Evolutionary conservation across 2,329 filamentous ascomycete species (phyloP).

Genomic region (Pezizomycotina sp.): DNA sequence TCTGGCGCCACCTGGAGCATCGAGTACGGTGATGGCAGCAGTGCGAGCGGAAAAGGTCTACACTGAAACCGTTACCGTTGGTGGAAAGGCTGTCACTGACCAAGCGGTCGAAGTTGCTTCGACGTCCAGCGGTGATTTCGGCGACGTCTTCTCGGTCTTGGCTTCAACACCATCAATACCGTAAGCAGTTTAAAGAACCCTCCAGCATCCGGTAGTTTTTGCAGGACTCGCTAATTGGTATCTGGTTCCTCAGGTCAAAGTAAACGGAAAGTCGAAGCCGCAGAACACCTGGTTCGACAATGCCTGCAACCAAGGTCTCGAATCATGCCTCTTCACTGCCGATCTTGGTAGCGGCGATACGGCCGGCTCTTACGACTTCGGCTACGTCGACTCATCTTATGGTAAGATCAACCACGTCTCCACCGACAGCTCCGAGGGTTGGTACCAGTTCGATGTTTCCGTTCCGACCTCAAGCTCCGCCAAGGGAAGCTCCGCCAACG

Average conservation of each 20-base stretch:
- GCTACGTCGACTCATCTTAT: conserved; percentile 32
- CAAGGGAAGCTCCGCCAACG: conserved; percentile 31
- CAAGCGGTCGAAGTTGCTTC: conserved; percentile 38
- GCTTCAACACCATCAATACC: conserved; percentile 34
- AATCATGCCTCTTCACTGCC: too few relatives aligned
- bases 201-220: too few relatives aligned
- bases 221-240: too few relatives aligned
- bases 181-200: too few relatives aligned
- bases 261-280: conserved; percentile 27
- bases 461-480: conserved; percentile 30
- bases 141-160: conserved; percentile 39
- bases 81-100: conserved; percentile 32
- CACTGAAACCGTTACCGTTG: conserved; percentile 36
- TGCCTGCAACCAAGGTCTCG: too few relatives aligned
- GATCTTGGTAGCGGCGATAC: background rate
- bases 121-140: conserved; percentile 32
- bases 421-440: conserved; percentile 28
- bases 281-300: conserved; percentile 34
- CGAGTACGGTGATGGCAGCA: conserved; percentile 33
- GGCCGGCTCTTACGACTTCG: conserved; percentile 38
- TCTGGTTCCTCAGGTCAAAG: too few relatives aligned
- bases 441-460: conserved; percentile 32
- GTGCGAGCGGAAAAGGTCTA: conserved; percentile 36
- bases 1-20: conserved; percentile 36
- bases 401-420: conserved; percentile 34